Conservation (phyloP, 306 rosid genomes). For the Carpinus viminea region DNA sequence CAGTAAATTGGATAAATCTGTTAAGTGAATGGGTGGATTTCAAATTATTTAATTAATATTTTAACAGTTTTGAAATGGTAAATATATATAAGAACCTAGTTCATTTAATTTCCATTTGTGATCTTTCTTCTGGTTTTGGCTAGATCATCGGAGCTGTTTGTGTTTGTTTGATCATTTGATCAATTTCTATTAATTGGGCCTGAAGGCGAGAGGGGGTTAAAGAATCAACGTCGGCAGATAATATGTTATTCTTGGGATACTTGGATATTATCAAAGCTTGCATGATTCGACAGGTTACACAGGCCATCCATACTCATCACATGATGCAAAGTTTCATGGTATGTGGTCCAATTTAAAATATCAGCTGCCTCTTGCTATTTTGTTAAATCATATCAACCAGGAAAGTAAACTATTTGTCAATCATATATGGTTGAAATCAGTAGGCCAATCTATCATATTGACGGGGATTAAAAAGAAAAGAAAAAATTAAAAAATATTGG, state of each 20-base stretch:
- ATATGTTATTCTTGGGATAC: not conserved
- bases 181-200: not conserved
- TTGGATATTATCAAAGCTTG: not conserved
- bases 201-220: not conserved
- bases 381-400: conserved; percentile 23
- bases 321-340: not conserved
- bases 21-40: too few species aligned
- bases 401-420: conserved; percentile 12
- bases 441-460: conserved; percentile 7
- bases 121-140: too few species aligned
- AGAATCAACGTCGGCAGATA: not conserved
- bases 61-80: too few species aligned
- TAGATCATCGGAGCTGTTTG: too few species aligned
- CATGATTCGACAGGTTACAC: not conserved
- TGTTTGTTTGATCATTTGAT: too few species aligned
- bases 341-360: conserved; percentile 8
- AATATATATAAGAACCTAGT: too few species aligned
- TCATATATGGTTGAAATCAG: not conserved
- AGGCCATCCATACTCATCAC: not conserved
- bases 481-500: conserved; percentile 15
- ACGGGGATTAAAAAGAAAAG: not conserved
- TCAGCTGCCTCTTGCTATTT: conserved; percentile 3
- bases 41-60: too few species aligned
- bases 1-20: too few species aligned
- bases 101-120: too few species aligned